phyloP scores from a whole-genome alignment of 2,329 filamentous ascomycete species.

The Penicillium expansum region DNA sequence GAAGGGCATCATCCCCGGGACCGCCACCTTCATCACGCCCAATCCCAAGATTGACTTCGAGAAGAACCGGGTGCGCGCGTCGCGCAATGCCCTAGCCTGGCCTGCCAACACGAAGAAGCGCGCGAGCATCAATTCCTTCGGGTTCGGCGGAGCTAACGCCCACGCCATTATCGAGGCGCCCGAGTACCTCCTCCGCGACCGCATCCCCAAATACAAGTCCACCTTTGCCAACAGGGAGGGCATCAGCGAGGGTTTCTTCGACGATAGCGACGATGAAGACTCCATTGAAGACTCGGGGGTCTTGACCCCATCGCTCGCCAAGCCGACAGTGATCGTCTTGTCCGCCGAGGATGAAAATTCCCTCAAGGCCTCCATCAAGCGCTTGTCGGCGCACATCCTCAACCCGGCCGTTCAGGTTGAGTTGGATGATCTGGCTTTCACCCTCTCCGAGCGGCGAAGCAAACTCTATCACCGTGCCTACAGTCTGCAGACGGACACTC shows the following conservation, averaged over 20 bases:
- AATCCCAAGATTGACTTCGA: neutral
- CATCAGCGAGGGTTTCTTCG: too few relatives aligned
- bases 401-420: too few relatives aligned
- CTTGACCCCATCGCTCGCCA: too few relatives aligned
- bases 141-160: constrained; percentile 16
- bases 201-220: neutral
- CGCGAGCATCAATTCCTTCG: constrained; percentile 22
- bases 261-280: too few relatives aligned
- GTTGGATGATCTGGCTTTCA: too few relatives aligned
- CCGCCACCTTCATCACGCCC: neutral
- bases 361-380: too few relatives aligned
- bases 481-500: neutral
- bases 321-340: too few relatives aligned
- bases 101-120: neutral
- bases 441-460: too few relatives aligned
- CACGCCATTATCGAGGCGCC: constrained; percentile 12
- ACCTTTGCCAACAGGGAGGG: neutral
- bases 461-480: too few relatives aligned
- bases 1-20: neutral
- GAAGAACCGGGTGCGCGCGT: neutral
- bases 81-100: neutral
- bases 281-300: too few relatives aligned
- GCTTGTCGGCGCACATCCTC: too few relatives aligned
- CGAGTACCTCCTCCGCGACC: neutral
- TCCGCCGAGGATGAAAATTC: too few relatives aligned